phyloP scores from a whole-genome alignment of 2,329 filamentous ascomycete species.

The Alternaria atra region DNA sequence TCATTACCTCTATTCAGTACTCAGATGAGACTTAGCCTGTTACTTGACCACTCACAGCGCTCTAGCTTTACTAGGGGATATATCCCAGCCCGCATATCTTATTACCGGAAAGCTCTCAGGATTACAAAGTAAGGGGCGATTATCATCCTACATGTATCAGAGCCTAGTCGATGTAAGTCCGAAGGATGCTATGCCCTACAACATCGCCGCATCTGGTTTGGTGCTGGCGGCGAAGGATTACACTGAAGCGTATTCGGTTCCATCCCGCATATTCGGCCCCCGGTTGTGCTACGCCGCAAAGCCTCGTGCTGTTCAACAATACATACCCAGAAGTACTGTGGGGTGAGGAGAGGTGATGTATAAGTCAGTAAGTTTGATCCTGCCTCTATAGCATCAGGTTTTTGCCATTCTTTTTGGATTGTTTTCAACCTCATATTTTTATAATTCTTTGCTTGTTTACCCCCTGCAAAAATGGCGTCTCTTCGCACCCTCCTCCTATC shows the following conservation, averaged over 20 bases:
- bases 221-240: slow-evolving; percentile 6
- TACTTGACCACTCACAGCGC: background rate
- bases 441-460: background rate
- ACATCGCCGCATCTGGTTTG: background rate
- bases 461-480: background rate
- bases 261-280: slow-evolving; percentile 9
- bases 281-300: slow-evolving; percentile 1
- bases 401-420: background rate
- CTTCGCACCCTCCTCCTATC: background rate
- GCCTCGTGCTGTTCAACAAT: background rate
- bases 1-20: background rate
- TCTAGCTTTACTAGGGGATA: background rate
- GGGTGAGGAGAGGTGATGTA: background rate
- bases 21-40: background rate
- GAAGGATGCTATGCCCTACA: slow-evolving; percentile 5
- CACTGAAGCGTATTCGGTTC: slow-evolving; percentile 10
- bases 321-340: background rate
- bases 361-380: slow-evolving; percentile 3
- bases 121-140: background rate
- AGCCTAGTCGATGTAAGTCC: background rate
- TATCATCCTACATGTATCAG: background rate
- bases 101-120: background rate
- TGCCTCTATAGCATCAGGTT: background rate
- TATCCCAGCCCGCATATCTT: background rate
- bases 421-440: background rate